Base-by-base conservation (phyloP, 495 filamentous ascomycete species). In the Aspergillus nidulans region DNA sequence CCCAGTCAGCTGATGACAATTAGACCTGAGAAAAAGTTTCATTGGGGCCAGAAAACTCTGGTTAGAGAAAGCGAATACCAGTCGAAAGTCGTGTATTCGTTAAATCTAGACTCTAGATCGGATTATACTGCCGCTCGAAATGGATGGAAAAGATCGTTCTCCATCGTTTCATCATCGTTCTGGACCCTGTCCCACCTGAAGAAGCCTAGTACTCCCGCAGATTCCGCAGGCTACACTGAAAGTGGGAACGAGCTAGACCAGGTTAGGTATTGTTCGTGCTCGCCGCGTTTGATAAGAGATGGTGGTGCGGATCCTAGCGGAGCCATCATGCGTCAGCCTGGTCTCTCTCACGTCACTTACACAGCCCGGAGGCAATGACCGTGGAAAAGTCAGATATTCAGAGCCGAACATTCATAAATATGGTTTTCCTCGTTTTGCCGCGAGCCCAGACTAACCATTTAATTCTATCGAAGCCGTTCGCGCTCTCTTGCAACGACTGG, bases 281-380 rank as follows among this genome's bases (percentile, higher is more conserved):
- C 61, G 61, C 43, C 26, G 16, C 24, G n/a, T 62, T 62, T 53
- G 57, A 58, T 64, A 64, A 61, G n/a, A 57, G 16, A n/a, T 56
- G 30, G 30, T 34, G 30, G 30, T 34, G 30, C 40, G 23, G 55
- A 36, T 30, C 25, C 6, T 9, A 39, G 21, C 10, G 52, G 52
- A 53, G 32, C 42, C 51, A 54, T 54, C 49, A 59, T 64, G 60
- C 63, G 69, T 62, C 69, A 70, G 67, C 68, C 64, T 39, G 56
- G 47, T 39, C 32, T 49, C 47, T 49, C 47, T 70, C 66, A 72
- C 67, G 71, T 74, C 71, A 74, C 63, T 56, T 45, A 55, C 48
- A 52, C 21, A 49, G 32, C 47, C 47, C 47, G 19, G 47, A 49
- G 32, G 32, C 32, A 20, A 39, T 25, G 47, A 15, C 32, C 20